These are phyloP conservation scores for Calonectria hawksworthii DNA, from an alignment of 2,329 filamentous ascomycete species.

Conservation along the genomic window DNA sequence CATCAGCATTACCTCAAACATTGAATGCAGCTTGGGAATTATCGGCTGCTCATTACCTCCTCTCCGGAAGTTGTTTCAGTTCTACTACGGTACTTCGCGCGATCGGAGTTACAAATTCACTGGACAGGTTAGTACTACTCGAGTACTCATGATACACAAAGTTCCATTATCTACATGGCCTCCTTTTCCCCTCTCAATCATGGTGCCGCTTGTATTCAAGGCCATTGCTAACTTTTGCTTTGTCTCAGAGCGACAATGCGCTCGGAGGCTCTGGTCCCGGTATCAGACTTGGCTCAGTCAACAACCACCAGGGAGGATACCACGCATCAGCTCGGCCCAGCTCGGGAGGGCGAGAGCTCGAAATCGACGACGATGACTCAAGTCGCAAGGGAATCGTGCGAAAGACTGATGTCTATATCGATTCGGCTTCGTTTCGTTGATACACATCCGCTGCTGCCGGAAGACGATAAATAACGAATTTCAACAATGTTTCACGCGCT, in stretches of 20 bases:
- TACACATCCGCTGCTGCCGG: neutral
- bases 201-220: neutral
- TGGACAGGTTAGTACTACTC: neutral
- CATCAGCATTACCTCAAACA: neutral
- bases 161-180: neutral
- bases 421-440: neutral
- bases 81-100: neutral
- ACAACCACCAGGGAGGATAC: neutral
- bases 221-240: neutral
- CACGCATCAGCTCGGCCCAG: neutral
- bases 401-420: neutral
- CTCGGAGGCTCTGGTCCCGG: neutral
- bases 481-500: neutral
- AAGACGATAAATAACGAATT: neutral
- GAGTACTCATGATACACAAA: too few relatives aligned
- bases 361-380: constrained; percentile 4
- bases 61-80: neutral
- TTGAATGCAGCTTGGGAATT: neutral
- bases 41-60: neutral
- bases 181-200: too few relatives aligned
- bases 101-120: neutral
- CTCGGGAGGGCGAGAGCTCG: neutral
- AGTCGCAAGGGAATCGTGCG: neutral
- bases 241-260: neutral
- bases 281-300: neutral